Conservation (phyloP, 768 basidiomycete genomes). For the Lactarius psammicola region DNA sequence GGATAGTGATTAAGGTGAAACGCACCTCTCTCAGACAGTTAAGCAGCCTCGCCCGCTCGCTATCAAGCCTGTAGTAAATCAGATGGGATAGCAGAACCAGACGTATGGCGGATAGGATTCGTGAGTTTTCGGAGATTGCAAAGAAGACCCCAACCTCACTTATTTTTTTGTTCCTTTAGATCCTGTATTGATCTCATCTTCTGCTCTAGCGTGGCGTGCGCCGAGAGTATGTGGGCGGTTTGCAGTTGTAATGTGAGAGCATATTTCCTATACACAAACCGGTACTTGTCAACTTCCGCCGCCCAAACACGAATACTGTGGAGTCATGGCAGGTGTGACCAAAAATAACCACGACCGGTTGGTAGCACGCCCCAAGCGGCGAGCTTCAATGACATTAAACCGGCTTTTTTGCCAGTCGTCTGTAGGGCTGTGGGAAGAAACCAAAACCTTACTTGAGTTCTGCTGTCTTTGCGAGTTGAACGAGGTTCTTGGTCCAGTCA, state of each 20-base stretch:
- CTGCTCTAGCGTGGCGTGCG: constrained; percentile 74
- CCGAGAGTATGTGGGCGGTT: constrained; percentile 83
- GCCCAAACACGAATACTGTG: constrained; percentile 2
- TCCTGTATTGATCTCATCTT: constrained; percentile 79
- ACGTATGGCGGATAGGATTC: background rate
- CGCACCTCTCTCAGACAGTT: constrained; percentile 67
- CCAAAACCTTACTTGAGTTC: constrained; percentile 69
- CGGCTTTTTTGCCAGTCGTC: background rate
- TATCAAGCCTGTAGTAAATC: constrained; percentile 55
- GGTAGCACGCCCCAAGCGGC: background rate
- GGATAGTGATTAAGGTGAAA: constrained; percentile 16
- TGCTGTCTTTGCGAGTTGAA: constrained; percentile 83
- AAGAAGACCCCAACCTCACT: constrained; percentile 45
- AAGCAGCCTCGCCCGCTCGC: constrained; percentile 67
- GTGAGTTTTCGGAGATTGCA: constrained; percentile 5
- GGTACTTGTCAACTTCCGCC: constrained; percentile 4
- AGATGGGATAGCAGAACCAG: constrained; percentile 13
- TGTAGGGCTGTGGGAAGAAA: background rate
- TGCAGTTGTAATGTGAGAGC: constrained; percentile 81
- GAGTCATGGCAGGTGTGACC: background rate
- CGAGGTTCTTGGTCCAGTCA: constrained; percentile 85
- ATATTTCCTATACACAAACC: constrained; percentile 57
- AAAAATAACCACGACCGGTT: background rate
- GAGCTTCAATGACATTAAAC: background rate
- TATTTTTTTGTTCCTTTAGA: constrained; percentile 79